Conservation (phyloP, 2,329 filamentous ascomycete species). For the Neoscytalidium dimidiatum region DNA sequence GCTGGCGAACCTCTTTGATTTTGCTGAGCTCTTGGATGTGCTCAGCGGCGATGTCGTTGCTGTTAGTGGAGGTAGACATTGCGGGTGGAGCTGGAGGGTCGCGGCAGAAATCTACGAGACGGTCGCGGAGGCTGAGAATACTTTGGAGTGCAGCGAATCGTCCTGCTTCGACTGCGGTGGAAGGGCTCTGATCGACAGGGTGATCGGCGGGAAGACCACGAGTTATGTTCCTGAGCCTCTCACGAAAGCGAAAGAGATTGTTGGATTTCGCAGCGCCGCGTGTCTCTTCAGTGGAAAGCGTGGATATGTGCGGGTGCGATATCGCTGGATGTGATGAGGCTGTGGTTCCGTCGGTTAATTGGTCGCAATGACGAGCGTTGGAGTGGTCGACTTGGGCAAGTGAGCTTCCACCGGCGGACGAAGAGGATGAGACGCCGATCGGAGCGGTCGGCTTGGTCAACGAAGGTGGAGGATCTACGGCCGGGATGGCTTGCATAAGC, state of each 20-base stretch:
- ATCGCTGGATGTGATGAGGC: neutral
- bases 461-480: constrained; percentile 13
- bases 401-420: neutral
- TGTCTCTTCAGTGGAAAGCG: neutral
- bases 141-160: neutral
- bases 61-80: neutral
- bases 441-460: neutral
- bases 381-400: neutral
- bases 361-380: neutral
- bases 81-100: neutral
- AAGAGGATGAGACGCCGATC: constrained; percentile 3
- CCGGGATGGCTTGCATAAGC: constrained; percentile 12
- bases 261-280: neutral
- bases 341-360: neutral
- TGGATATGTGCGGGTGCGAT: neutral
- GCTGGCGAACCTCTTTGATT: constrained; percentile 9
- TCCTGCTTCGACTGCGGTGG: neutral
- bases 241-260: neutral
- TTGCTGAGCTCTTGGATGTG: constrained; percentile 19
- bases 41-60: constrained; percentile 13
- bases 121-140: neutral
- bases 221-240: neutral
- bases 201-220: neutral
- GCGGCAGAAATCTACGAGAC: neutral
- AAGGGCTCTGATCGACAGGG: neutral